Base-by-base conservation (phyloP, 2,329 filamentous ascomycete genomes). In the Neophaeococcomyces aloes region DNA sequence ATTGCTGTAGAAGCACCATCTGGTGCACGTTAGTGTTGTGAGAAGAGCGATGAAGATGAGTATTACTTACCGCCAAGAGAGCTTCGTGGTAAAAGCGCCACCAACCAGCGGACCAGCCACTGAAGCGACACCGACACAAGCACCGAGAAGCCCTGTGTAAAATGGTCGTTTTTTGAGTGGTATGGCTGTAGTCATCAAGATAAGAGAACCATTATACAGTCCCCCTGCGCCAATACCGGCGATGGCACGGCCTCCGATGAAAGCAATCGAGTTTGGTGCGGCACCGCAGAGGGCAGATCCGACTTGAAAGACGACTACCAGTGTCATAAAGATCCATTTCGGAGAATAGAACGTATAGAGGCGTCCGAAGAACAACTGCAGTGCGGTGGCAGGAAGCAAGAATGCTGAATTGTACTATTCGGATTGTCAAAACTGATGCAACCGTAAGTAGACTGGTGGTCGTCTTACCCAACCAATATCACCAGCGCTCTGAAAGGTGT, bases 361-460 rank as follows among this genome's bases (percentile, higher is more conserved):
- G 52, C 69, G 75, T 1, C 73, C 74, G 0, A 68, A 65, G 13
- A 76, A 60, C 1, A 71, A 71, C 43, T 74, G 71, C 2, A 75
- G 54, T 10, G 70, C 65, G 33, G 68, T 65, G 45, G 69, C 74
- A 19, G 66, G 58, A 29, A 75, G 59, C 27, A 67, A 65, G 45
- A 62, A 64, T 11, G 60, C 56, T 46, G 59, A 59, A 6, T 59
- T 60, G 48, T 64, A 64, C n/a, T n/a, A n/a, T n/a, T n/a, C n/a
- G n/a, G n/a, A n/a, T n/a, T n/a, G n/a, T n/a, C n/a, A n/a, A n/a
- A n/a, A n/a, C n/a, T n/a, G n/a, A n/a, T n/a, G n/a, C n/a, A n/a
- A n/a, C n/a, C n/a, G n/a, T n/a, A n/a, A n/a, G n/a, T n/a, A n/a
- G n/a, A n/a, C n/a, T n/a, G n/a, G n/a, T n/a, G n/a, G n/a, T n/a